Evolutionary conservation across 2,329 filamentous ascomycete genomes (phyloP).

Genomic region (Alternaria brassicae): DNA sequence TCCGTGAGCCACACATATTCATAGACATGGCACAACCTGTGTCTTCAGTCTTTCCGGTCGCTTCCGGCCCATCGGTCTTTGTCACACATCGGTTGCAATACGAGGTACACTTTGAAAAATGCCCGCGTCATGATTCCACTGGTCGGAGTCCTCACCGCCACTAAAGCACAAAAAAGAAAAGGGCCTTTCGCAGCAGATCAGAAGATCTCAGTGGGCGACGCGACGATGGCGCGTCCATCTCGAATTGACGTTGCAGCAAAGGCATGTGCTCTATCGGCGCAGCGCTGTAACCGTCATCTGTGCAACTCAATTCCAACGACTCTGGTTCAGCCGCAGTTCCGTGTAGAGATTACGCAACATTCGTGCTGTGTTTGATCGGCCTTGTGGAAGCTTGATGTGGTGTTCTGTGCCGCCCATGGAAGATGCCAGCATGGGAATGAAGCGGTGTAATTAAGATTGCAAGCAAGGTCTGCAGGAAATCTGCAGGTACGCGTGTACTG

Average conservation of each 20-base stretch:
- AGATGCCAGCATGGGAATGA: neutral
- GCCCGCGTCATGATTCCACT: neutral
- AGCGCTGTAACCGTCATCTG: constrained; percentile 24
- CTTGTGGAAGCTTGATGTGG: neutral
- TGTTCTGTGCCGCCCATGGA: neutral
- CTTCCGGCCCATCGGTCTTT: neutral
- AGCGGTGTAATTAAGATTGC: neutral
- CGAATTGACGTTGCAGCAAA: constrained; percentile 13
- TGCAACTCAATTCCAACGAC: constrained; percentile 15
- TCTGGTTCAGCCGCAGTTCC: constrained; percentile 21
- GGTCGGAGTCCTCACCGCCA: constrained; percentile 3
- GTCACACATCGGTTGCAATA: constrained; percentile 3
- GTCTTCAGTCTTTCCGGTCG: neutral
- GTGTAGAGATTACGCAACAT: constrained; percentile 15
- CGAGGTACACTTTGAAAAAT: neutral
- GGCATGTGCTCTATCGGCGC: neutral
- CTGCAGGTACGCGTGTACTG: constrained; percentile 4
- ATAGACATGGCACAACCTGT: neutral
- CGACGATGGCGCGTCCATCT: constrained; percentile 4
- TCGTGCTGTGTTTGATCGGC: constrained; percentile 9
- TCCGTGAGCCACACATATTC: neutral
- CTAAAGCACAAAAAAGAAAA: constrained; percentile 1
- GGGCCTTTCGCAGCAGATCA: neutral
- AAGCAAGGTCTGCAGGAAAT: constrained; percentile 2
- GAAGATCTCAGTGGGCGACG: neutral